These are phyloP conservation scores for Plasmodium falciparum DNA, from an alignment of 169 alveolate species.

Conservation along the genomic window DNA sequence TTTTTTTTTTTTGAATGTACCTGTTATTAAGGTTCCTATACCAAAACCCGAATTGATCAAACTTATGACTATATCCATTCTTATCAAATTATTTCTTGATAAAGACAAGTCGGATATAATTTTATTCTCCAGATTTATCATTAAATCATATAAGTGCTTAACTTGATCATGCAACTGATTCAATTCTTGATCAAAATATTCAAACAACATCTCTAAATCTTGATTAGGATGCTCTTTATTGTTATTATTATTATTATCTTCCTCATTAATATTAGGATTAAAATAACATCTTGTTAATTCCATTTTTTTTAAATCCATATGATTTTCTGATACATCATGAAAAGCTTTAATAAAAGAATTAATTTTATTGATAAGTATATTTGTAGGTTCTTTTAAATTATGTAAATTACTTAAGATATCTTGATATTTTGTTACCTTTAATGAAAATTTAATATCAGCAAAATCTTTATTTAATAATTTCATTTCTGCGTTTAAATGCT, in stretches of 20 bases:
- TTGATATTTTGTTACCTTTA: conserved; percentile 75
- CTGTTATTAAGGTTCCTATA: conserved; percentile 88
- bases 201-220: conserved; percentile 88
- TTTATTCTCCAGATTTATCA: conserved; percentile 84
- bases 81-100: conserved; percentile 86
- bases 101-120: conserved; percentile 83
- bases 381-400: conserved; percentile 87
- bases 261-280: conserved; percentile 47
- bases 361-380: conserved; percentile 79
- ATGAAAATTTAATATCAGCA: conserved; percentile 71
- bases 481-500: conserved; percentile 81
- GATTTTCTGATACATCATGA: conserved; percentile 79
- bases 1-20: conserved; percentile 37
- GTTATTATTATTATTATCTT: conserved; percentile 42
- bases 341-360: conserved; percentile 83
- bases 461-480: conserved; percentile 59
- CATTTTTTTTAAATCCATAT: conserved; percentile 77
- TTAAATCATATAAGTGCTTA: conserved; percentile 42
- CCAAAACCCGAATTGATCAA: conserved; percentile 86
- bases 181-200: conserved; percentile 91
- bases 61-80: conserved; percentile 86
- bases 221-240: conserved; percentile 74
- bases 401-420: conserved; percentile 84
- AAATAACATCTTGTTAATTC: conserved; percentile 73
- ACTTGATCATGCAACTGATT: conserved; percentile 82